Evolutionary conservation across 306 rosid genomes (phyloP).

Genomic region (cucumber (Cucumis sativus)): DNA sequence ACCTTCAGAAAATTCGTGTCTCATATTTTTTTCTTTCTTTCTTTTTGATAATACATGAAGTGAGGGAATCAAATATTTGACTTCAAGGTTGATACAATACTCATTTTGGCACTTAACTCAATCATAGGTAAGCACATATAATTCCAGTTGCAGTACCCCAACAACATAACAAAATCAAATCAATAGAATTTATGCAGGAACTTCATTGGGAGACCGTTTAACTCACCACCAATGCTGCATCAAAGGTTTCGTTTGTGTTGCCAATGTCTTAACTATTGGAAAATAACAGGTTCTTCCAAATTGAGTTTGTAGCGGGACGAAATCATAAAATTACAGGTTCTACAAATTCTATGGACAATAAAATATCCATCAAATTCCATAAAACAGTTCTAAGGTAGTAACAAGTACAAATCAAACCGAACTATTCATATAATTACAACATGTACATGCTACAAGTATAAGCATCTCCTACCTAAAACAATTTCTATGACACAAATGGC

Average conservation of each 20-base stretch:
- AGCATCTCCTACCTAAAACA: conserved; percentile 10
- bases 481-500: conserved; percentile 15
- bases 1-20: neutral
- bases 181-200: neutral
- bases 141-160: conserved; percentile 48
- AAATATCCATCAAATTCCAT: neutral
- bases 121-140: conserved; percentile 19
- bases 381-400: conserved; percentile 8
- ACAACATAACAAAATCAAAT: neutral
- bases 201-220: neutral
- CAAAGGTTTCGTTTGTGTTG: conserved; percentile 17
- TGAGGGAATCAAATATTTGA: no score
- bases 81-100: no score
- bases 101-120: neutral
- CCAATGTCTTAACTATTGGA: neutral
- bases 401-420: conserved; percentile 6
- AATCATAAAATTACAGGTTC: neutral
- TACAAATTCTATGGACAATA: neutral
- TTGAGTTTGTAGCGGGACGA: neutral
- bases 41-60: no score
- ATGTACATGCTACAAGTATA: conserved; percentile 33
- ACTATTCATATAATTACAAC: conserved; percentile 30
- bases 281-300: neutral
- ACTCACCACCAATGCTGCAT: conserved; percentile 57
- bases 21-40: neutral